These are phyloP conservation scores for Xylaria sp. DNA, from an alignment of 2,329 filamentous ascomycete genomes.

Conservation along the genomic window DNA sequence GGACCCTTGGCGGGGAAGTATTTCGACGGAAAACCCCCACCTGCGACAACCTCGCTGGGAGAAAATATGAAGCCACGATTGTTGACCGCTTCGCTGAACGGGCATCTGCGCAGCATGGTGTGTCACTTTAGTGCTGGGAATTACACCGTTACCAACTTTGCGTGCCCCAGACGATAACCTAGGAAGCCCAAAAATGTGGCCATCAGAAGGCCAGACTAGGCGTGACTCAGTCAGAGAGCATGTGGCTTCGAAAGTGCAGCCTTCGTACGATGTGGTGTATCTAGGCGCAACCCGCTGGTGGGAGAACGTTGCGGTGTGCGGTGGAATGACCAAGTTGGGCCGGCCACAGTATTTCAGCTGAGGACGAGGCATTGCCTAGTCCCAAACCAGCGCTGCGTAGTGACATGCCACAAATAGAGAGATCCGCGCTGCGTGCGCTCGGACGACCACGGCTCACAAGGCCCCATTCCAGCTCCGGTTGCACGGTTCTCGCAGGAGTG, in stretches of 20 bases:
- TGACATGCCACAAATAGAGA: not conserved
- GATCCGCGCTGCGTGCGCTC: not conserved
- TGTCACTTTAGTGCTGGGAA: not conserved
- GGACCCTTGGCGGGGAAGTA: not conserved
- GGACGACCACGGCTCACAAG: too few species aligned
- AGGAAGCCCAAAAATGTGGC: not conserved
- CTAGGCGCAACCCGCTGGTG: not conserved
- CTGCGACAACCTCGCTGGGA: not conserved
- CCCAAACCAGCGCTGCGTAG: not conserved
- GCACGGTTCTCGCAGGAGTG: too few species aligned
- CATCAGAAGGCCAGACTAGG: not conserved
- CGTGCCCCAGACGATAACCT: not conserved
- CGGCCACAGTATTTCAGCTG: constrained; percentile 13
- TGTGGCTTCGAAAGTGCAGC: not conserved
- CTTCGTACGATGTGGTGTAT: not conserved
- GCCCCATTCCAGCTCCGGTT: too few species aligned
- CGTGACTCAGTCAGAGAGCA: not conserved
- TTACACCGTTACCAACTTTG: not conserved
- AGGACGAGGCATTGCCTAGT: not conserved
- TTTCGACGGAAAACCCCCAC: not conserved
- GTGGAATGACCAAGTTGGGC: constrained; percentile 2
- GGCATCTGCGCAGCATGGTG: not conserved
- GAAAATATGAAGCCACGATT: not conserved
- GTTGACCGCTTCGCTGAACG: not conserved
- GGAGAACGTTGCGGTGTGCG: constrained; percentile 17